Evolutionary conservation across 148 eudicot genomes (phyloP), one percentile per base, ranked within the genome.

Genomic region (Salicornia ramosissima): DNA sequence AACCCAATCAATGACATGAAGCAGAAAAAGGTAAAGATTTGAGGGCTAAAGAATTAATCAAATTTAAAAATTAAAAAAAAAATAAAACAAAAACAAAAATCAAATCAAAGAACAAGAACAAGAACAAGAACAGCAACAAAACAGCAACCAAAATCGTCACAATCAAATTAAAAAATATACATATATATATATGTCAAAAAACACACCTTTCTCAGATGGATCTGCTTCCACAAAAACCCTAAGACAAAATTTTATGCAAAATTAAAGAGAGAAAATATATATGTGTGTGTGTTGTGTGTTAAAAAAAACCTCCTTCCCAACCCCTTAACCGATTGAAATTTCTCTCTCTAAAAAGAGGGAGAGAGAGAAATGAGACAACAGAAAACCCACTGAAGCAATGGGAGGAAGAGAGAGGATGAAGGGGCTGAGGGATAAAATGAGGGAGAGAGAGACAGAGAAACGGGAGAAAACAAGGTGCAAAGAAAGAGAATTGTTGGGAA

Each of bases 371-470:
- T 64, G 72, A 47, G 39, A 75, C 33, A 34, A 28, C 46, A 63
- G 31, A 72, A 70, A 78, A 74, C 76, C 75, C 70, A 79, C 43
- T 58, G 56, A 8, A 74, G 42, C 52, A 68, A 70, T 40, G 74
- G 59, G 55, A 65, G 65, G 65, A 46, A 75, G 77, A 80, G 73
- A 46, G 74, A 60, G 43, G 75, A 65, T 66, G 80, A 60, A 68
- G 74, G 76, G 56, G 64, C 55, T 28, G 60, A 52, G 60, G 40
- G 54, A 70, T 64, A 73, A 76, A 69, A 73, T 59, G 67, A 72
- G 54, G 68, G 47, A 64, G 74, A 68, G 56, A 66, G 22, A 34
- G 25, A 57, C 60, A 74, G 11, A 34, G 16, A 55, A 55, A 25
- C 9, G 24, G 26, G 15, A 46, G 50, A 31, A 58, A 31, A 30